These are phyloP conservation scores for Patellaria atrata DNA, from an alignment of 495 filamentous ascomycete species.

Conservation along the genomic window DNA sequence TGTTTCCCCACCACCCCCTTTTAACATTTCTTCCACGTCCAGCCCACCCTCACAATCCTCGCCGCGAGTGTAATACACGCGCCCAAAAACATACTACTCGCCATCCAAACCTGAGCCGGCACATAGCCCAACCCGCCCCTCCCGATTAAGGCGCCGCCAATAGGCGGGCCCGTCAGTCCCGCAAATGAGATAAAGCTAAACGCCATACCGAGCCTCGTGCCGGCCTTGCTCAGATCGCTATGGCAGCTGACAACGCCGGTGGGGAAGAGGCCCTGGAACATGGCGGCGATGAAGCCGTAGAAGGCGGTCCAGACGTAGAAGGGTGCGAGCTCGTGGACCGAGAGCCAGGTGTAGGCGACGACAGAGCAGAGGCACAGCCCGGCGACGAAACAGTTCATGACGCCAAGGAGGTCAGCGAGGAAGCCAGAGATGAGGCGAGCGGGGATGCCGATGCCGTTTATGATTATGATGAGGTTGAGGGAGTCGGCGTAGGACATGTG, in stretches of 20 bases:
- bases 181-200: conserved; percentile 60
- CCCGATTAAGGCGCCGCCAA: conserved; percentile 47
- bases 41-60: too few relatives aligned
- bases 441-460: conserved; percentile 54
- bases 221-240: conserved; percentile 51
- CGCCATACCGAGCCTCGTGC: conserved; percentile 68
- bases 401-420: conserved; percentile 52
- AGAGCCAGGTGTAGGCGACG: conserved; percentile 30
- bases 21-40: too few relatives aligned
- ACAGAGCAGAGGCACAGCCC: conserved; percentile 25
- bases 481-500: conserved; percentile 38
- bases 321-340: conserved; percentile 2
- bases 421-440: conserved; percentile 51
- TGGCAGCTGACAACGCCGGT: conserved; percentile 44
- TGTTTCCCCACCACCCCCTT: too few relatives aligned
- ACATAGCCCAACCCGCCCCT: too few relatives aligned
- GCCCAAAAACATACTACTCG: too few relatives aligned
- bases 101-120: too few relatives aligned
- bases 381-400: conserved; percentile 47
- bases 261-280: conserved; percentile 53
- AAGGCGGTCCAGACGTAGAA: conserved; percentile 48
- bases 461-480: conserved; percentile 53
- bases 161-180: conserved; percentile 55
- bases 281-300: conserved; percentile 46
- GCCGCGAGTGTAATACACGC: too few relatives aligned